Percentiles rank a stretch among this genome's conserved stretches.
Evolutionary conservation across 805 yeast species (phyloP).

Genomic region (Tetrapisispora phaffii): DNA sequence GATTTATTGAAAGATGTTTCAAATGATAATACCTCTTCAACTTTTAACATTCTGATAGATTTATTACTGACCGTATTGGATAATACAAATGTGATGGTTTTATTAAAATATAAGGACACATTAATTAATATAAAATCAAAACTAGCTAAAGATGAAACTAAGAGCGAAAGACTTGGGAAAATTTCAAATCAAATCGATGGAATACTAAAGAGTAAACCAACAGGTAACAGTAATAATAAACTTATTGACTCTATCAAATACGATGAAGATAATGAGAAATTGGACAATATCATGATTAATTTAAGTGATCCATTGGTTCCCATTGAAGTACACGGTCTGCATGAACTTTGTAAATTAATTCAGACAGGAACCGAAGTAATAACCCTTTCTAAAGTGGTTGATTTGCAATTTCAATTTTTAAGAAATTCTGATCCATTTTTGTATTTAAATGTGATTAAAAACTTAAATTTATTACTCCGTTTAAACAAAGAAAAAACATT

Average conservation of each 20-base stretch:
- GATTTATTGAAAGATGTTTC: not conserved
- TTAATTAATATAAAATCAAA: conserved; percentile 26
- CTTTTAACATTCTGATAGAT: conserved; percentile 29
- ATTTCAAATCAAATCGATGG: not conserved
- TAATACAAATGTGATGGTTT: conserved; percentile 17
- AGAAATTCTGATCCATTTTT: conserved; percentile 79
- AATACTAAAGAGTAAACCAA: not conserved
- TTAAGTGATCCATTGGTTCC: conserved; percentile 76
- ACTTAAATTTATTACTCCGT: conserved; percentile 52
- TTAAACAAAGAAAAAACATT: conserved; percentile 32
- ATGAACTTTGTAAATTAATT: conserved; percentile 47
- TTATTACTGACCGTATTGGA: conserved; percentile 32
- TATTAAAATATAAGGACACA: conserved; percentile 14
- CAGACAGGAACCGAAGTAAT: conserved; percentile 42
- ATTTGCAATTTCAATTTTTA: conserved; percentile 53
- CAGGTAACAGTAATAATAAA: not conserved
- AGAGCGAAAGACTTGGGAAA: not conserved
- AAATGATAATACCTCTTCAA: not conserved
- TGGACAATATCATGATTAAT: conserved; percentile 54
- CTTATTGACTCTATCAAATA: not conserved
- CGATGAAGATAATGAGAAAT: conserved; percentile 27
- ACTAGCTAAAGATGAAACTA: conserved; percentile 3
- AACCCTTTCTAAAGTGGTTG: conserved; percentile 43
- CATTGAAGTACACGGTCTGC: conserved; percentile 76
- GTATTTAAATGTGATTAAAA: conserved; percentile 75